Evolutionary conservation across 2,329 filamentous ascomycete genomes (phyloP).

Genomic region (Cercospora brassicicola): DNA sequence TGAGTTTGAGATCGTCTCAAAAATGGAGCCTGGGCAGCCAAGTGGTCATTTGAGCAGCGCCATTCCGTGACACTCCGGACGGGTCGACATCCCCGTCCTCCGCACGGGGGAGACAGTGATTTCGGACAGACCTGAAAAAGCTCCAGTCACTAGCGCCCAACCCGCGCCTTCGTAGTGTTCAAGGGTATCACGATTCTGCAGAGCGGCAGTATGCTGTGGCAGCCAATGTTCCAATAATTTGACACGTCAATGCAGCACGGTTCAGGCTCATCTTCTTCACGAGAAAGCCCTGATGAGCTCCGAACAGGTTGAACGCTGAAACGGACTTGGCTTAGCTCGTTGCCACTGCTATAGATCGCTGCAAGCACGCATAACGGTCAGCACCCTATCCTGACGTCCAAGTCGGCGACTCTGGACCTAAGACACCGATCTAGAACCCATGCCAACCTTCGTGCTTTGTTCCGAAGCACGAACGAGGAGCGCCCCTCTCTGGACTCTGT

Average conservation of each 20-base stretch:
- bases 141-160: neutral
- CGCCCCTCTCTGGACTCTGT: neutral
- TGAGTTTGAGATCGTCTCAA: constrained; percentile 4
- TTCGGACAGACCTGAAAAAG: neutral
- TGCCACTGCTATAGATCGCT: constrained; percentile 5
- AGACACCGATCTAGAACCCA: neutral
- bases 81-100: neutral
- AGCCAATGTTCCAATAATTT: neutral
- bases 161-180: neutral
- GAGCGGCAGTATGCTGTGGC: neutral
- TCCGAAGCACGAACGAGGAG: neutral
- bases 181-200: neutral
- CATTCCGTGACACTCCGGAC: constrained; percentile 4
- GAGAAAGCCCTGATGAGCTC: neutral
- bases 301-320: neutral
- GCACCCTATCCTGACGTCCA: constrained; percentile 24
- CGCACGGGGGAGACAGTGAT: neutral
- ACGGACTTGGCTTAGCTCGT: neutral
- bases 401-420: neutral
- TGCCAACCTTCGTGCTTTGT: neutral
- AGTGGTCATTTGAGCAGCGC: neutral
- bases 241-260: neutral
- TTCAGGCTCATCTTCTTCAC: neutral
- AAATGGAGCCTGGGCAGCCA: neutral
- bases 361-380: constrained; percentile 17